Evolutionary conservation across 495 filamentous ascomycete species (phyloP), one percentile per base, ranked within the genome.

Genomic region (Letharia columbiana): DNA sequence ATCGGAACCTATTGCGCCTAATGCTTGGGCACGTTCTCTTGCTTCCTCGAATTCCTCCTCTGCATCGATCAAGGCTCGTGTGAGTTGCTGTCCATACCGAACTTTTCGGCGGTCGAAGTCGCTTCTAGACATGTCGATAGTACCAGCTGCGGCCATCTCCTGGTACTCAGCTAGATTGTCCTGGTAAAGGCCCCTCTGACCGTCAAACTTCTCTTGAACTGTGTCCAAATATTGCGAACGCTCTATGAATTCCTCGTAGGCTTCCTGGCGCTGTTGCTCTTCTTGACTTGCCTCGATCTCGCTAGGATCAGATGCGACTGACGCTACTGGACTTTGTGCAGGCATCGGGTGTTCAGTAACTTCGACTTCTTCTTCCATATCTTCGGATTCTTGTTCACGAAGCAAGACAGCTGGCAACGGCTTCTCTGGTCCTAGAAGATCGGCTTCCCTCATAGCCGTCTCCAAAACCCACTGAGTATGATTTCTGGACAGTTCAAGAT

Each of bases 51-150:
- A 57, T 0, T 7, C 65, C 0, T 56, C 18, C n/a, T 67, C 59
- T 0, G 65, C 65, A 11, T 67, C 49, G 15, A 63, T 57, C 23
- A 67, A 40, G 60, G 60, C 47, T 54, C 60, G 41, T n/a, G 65
- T 67, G 33, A 67, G 44, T 17, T 44, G 12, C 35, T 41, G 20
- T 37, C 57, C 57, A 28, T 60, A 60, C 11, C 39, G 35, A 3
- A 60, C 18, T 2, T 1, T 37, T 6, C 39, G n/a, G 17, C 57
- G 33, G 31, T 69, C 68, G 12, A 20, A 61, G 6, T 54, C 68
- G 33, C 41, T 67, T 6, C 60, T 45, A 23, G 67, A 41, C 20
- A 59, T n/a, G n/a, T n/a, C n/a, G n/a, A n/a, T n/a, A n/a, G n/a
- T n/a, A n/a, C n/a, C n/a, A n/a, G n/a, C n/a, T n/a, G n/a, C n/a